phyloP scores from a whole-genome alignment of 2,329 filamentous ascomycete species.

The Penicillium psychrosexuale region DNA sequence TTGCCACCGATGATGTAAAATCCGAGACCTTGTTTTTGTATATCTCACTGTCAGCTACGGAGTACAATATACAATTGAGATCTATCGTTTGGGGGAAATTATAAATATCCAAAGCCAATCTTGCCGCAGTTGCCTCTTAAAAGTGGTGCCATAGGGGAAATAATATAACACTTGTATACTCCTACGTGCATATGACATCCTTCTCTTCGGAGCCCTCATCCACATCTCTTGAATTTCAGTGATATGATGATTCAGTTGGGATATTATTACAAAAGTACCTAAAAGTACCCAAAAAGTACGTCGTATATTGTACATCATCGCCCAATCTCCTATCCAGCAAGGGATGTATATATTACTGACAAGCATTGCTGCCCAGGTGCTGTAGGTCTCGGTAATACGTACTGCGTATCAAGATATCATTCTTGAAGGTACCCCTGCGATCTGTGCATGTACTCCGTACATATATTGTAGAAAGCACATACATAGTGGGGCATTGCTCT shows the following conservation, averaged over 20 bases:
- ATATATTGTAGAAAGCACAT: not conserved
- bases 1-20: constrained; percentile 20
- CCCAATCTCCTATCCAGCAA: constrained; percentile 14
- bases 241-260: constrained; percentile 3
- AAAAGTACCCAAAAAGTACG: no score
- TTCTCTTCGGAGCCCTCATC: not conserved
- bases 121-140: not conserved
- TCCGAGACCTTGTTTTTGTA: constrained; percentile 1
- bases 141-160: constrained; percentile 10
- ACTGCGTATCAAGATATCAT: constrained; percentile 6
- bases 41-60: not conserved
- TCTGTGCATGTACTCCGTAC: no score
- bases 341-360: constrained; percentile 7
- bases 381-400: constrained; percentile 8
- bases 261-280: not conserved
- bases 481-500: not conserved
- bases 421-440: constrained; percentile 12
- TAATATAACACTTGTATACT: not conserved
- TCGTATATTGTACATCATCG: not conserved
- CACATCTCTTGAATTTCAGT: no score
- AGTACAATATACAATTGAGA: no score
- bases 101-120: not conserved
- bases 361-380: constrained; percentile 12
- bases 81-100: not conserved
- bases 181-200: constrained; percentile 19